These are phyloP conservation scores for Sphaerulina vaccinii DNA, from an alignment of 2,329 filamentous ascomycete species.

Conservation along the genomic window DNA sequence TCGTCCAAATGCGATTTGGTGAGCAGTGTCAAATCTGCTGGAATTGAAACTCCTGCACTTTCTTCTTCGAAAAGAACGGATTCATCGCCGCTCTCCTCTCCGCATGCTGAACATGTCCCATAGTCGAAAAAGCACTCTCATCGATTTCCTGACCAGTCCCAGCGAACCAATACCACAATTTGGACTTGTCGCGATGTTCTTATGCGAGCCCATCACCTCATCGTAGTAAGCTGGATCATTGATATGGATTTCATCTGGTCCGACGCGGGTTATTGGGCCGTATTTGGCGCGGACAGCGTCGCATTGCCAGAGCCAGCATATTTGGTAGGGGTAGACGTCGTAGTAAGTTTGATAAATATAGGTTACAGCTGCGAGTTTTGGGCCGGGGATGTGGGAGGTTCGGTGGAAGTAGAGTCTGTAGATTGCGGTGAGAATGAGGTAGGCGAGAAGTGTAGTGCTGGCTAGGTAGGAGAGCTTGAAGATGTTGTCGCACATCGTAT, in stretches of 20 bases:
- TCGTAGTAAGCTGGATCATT: constrained; percentile 6
- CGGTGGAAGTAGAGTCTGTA: constrained; percentile 36
- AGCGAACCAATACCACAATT: constrained; percentile 2
- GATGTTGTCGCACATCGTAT: no score
- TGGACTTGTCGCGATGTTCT: background rate
- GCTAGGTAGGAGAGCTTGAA: no score
- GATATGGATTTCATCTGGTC: constrained; percentile 11
- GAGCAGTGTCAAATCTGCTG: no score
- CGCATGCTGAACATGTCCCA: constrained; percentile 2
- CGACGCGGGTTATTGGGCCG: constrained; percentile 8
- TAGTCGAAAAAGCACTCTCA: background rate
- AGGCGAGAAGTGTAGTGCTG: no score
- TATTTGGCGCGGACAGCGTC: constrained; percentile 1
- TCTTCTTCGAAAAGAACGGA: no score
- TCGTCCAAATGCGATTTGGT: no score
- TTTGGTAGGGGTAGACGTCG: constrained; percentile 7
- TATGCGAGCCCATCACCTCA: background rate
- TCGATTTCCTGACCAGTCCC: background rate
- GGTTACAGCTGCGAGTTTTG: constrained; percentile 37
- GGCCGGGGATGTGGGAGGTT: constrained; percentile 37
- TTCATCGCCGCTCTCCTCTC: no score
- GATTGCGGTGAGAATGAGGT: background rate
- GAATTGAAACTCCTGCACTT: no score
- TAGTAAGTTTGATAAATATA: constrained; percentile 14
- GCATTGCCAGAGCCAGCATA: constrained; percentile 3